A percentile compares a stretch with the other conserved stretches of the same genome.
Evolutionary conservation across 345 rosid species (phyloP).

Genomic region (Cardiospermum halicacabum): DNA sequence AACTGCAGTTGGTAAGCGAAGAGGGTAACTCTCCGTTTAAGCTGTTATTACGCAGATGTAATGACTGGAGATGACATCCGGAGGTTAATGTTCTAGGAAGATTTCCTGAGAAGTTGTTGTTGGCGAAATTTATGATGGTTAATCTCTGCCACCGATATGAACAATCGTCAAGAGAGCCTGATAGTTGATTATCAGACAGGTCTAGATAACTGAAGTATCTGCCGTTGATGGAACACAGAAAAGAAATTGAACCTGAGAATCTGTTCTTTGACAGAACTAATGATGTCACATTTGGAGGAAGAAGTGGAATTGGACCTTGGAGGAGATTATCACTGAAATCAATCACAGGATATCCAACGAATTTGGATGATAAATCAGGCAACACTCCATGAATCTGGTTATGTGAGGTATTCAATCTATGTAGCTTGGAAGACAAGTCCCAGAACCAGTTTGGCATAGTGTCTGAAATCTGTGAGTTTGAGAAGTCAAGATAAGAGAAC

Average conservation of each 20-base stretch:
- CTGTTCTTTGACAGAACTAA: conserved; percentile 31
- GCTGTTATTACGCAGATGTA: conserved; percentile 14
- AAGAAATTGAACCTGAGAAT: conserved; percentile 29
- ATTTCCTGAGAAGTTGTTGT: neutral
- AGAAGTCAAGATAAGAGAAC: conserved; percentile 12
- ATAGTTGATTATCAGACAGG: conserved; percentile 30
- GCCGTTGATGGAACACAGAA: conserved; percentile 17
- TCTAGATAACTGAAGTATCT: conserved; percentile 24
- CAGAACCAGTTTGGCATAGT: conserved; percentile 17
- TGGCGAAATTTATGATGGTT: neutral
- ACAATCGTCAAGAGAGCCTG: conserved; percentile 2
- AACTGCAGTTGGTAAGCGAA: neutral
- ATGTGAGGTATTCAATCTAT: conserved; percentile 14
- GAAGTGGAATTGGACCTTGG: neutral
- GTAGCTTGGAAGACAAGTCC: conserved; percentile 10
- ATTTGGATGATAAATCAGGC: conserved; percentile 3
- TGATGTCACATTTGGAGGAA: conserved; percentile 12
- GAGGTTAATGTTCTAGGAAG: neutral
- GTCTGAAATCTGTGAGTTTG: conserved; percentile 7
- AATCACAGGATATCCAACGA: conserved; percentile 2
- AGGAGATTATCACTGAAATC: conserved; percentile 14
- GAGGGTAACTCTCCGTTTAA: conserved; percentile 11
- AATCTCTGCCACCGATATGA: too few species aligned
- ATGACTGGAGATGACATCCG: neutral
- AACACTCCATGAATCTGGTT: conserved; percentile 17